Evolutionary conservation across 768 basidiomycete genomes (phyloP).

Genomic region (Suillus lakei): DNA sequence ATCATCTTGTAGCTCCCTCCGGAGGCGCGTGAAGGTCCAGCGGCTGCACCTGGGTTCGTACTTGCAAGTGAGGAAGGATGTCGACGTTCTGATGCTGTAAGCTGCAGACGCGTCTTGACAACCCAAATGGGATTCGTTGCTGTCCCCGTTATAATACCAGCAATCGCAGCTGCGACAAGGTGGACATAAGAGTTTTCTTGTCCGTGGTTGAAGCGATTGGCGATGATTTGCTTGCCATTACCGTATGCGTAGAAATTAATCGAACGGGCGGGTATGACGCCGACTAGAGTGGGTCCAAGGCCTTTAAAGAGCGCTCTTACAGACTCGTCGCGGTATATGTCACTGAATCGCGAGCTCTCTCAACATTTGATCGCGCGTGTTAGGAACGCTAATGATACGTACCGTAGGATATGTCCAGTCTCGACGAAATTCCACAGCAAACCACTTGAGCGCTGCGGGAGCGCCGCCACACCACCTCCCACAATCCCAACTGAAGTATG

Average conservation of each 20-base stretch:
- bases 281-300: conserved; percentile 91
- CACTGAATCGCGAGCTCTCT: conserved; percentile 44
- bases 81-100: conserved; percentile 47
- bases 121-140: conserved; percentile 99
- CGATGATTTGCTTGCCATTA: conserved; percentile 92
- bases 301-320: conserved; percentile 92
- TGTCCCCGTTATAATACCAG: conserved; percentile 85
- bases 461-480: conserved; percentile 37
- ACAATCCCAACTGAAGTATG: conserved; percentile 37
- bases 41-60: conserved; percentile 2
- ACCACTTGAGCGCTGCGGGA: conserved; percentile 46
- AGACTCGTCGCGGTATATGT: conserved; percentile 90
- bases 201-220: conserved; percentile 74
- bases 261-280: conserved; percentile 93
- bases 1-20: conserved; percentile 68
- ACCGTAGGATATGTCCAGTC: conserved; percentile 90
- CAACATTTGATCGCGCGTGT: too few species aligned
- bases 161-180: conserved; percentile 81
- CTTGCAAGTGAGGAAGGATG: conserved; percentile 15
- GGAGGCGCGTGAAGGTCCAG: conserved; percentile 34
- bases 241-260: conserved; percentile 99
- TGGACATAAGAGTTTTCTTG: conserved; percentile 87
- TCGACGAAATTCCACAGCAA: conserved; percentile 94
- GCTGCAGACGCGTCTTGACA: conserved; percentile 94
- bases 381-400: conserved; percentile 6